Evolutionary conservation across 306 rosid genomes (phyloP).

Genomic region (Chamaecrista fasciculata): DNA sequence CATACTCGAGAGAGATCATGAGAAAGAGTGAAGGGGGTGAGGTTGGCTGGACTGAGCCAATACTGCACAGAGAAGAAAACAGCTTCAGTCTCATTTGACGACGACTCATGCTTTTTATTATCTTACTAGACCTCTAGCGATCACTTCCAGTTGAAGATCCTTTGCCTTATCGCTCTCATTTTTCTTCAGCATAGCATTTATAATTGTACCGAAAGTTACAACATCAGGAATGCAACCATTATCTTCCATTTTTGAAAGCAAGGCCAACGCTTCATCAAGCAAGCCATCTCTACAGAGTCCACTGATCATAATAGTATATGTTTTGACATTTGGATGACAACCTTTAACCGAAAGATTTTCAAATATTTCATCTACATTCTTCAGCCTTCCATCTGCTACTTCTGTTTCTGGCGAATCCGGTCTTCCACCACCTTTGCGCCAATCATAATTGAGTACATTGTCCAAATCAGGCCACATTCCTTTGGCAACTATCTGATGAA

Average conservation of each 20-base stretch:
- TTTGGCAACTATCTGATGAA: conserved; percentile 20
- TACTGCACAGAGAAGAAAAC: conserved; percentile 18
- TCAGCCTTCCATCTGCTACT: conserved; percentile 19
- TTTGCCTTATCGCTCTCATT: conserved; percentile 32
- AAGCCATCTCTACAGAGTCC: conserved; percentile 37
- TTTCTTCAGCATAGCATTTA: conserved; percentile 30
- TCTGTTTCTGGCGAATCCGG: background rate
- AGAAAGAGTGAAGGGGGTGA: conserved; percentile 19
- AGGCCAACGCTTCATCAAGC: conserved; percentile 32
- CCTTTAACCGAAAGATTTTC: conserved; percentile 27
- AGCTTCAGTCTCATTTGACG: conserved; percentile 10
- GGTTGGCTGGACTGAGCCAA: conserved; percentile 25
- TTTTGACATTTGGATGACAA: conserved; percentile 31
- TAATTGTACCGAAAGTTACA: conserved; percentile 33
- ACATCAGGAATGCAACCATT: conserved; percentile 36
- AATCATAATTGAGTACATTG: conserved; percentile 4
- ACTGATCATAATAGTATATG: conserved; percentile 40
- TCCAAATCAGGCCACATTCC: conserved; percentile 31
- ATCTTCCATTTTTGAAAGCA: conserved; percentile 35
- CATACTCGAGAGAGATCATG: conserved; percentile 17
- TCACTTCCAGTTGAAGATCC: conserved; percentile 35
- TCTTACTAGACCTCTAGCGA: conserved; percentile 26
- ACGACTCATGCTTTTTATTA: conserved; percentile 6
- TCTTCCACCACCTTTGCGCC: conserved; percentile 35
- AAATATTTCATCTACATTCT: conserved; percentile 26